Conservation (phyloP, 169 alveolate species). For the Cardiosporidium cionae region DNA sequence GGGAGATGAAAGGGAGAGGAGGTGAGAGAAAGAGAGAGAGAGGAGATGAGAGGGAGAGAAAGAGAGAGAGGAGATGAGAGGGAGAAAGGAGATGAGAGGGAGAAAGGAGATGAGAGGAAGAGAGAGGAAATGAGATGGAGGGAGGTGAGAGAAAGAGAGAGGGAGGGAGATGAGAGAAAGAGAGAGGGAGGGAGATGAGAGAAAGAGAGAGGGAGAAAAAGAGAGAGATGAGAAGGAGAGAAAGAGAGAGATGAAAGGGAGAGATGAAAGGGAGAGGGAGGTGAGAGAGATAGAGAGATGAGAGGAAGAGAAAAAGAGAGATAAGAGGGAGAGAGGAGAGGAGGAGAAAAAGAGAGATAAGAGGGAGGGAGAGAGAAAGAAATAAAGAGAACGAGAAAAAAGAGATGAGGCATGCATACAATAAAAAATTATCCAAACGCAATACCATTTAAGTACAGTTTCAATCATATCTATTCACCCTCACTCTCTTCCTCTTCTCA, state of each 20-base stretch:
- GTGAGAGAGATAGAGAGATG: no score
- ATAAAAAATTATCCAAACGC: not conserved
- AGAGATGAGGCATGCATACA: not conserved
- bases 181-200: no score
- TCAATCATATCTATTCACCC: no score
- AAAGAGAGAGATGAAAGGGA: no score
- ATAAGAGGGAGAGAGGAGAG: not conserved
- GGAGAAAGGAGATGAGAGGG: not conserved
- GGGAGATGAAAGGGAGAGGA: not conserved
- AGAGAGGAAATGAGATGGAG: no score
- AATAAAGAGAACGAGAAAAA: not conserved
- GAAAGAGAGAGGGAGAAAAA: no score
- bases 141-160: no score
- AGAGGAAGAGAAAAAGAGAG: not conserved
- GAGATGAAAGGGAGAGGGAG: no score
- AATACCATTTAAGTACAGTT: no score
- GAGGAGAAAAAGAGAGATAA: not conserved
- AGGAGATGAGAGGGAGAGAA: not conserved
- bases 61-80: not conserved
- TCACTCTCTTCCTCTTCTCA: no score
- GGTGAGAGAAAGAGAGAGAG: not conserved
- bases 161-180: no score
- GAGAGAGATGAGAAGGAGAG: no score
- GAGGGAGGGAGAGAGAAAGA: not conserved
- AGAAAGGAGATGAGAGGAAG: not conserved